Base-by-base conservation (phyloP, 352 stramenopile genomes). In the Phytophthora rubi region DNA sequence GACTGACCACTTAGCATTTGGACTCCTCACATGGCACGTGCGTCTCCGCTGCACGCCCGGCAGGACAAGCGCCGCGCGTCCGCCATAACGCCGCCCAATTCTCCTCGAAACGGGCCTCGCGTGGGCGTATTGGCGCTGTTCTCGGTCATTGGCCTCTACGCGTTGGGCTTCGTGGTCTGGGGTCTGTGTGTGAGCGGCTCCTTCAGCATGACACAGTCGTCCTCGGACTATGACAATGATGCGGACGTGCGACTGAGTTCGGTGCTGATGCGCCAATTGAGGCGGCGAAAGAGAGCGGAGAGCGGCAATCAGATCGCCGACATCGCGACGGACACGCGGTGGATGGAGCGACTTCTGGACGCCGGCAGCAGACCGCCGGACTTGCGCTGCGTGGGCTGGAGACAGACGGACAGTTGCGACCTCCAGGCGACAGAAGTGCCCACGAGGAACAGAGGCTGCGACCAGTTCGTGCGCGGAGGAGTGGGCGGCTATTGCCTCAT, bases 401-500 rank as follows among this genome's bases (percentile, higher is more conserved):
- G 72, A 53, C 76, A 84, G 53, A 88, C 82, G 8, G 73, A 79
- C 45, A 78, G 59, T 42, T 91, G 83, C 64, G 59, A 72, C 8
- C 68, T 74, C 0, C 30, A 79, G 42, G 65, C 64, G 32, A 53
- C 57, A 1, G 64, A 83, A 39, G 39, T 78, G 15, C 26, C 61
- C 51, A 75, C 56, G 10, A 77, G 59, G 53, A 78, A 87, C 65
- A 68, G 69, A 51, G 73, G 65, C 8, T 92, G 83, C 37, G 59
- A 82, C 49, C 70, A 76, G 23, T 73, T 76, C 28, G 67, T 89
- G 9, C 67, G 59, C 21, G 77, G 73, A 23, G 75, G 74, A 55
- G 42, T 76, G 47, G 69, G 75, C 2, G 83, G 83, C 12, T 89
- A 84, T 70, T 91, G 83, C 59, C 52, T 83, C 4, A 76, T 90